Evolutionary conservation across 352 stramenopile species (phyloP), one percentile per base, ranked within the genome.

Genomic region (Halophytophthora batemanensis): DNA sequence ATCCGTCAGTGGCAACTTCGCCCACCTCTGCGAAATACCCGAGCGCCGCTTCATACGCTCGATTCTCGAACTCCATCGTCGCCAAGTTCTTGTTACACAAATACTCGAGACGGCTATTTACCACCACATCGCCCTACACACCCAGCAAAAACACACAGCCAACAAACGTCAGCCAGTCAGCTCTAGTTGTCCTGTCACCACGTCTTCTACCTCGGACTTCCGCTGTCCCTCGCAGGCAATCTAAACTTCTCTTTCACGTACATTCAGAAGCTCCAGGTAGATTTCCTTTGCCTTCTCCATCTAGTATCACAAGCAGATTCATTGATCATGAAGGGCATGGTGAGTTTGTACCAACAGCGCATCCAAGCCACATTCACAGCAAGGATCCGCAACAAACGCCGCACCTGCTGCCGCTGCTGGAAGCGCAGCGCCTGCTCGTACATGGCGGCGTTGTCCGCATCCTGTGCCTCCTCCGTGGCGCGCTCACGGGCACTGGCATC

Each of bases 41-140:
- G 19, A 88, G 64, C 0, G 80, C 76, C 0, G 45, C 41, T 18
- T 74, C 69, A 43, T 69, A 86, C 13, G 46, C 57, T 19, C 47
- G 56, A 1, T 52, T 59, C 38, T 90, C 77, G 6, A 74, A 47
- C 42, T 82, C 73, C 29, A 90, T 64, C n/a, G 61, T 68, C 6
- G 75, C 80, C 31, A 83, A 23, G 47, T 88, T 90, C 51, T 87
- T 87, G 25, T 80, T 62, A 52, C 80, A 90, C 23, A 90, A 46
- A 52, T 90, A 90, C 36, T 77, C 67, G 31, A 90, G 64, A 2
- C 69, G 70, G 0, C 31, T n/a, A 49, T 56, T 82, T 19, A 87
- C 34, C n/a, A 38, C 56, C 18, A 53, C 29, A 14, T 61, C 53
- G n/a, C 53, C 40, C 50, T 72, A 39, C 34, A 28, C 29, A 22